Evolutionary conservation across 1,284 basidiomycete species (phyloP).

Genomic region (Clitocybe nebularis): DNA sequence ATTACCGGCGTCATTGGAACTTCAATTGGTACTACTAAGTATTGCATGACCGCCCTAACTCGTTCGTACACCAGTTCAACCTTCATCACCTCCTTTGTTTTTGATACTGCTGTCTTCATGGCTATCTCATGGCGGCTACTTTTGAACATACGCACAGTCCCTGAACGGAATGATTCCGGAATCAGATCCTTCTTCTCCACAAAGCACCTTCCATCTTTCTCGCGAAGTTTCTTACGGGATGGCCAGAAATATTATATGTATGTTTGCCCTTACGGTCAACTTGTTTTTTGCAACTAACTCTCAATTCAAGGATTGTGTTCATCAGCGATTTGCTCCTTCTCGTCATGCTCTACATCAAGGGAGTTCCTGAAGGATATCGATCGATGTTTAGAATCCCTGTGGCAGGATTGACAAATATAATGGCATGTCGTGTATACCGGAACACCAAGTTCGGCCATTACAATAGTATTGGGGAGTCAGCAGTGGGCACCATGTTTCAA

Average conservation of each 20-base stretch:
- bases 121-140: constrained; percentile 9
- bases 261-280: too few species aligned
- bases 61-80: constrained; percentile 1
- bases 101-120: constrained; percentile 9
- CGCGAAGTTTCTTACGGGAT: constrained; percentile 1
- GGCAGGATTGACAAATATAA: constrained; percentile 8
- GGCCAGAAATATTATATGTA: constrained; percentile 8
- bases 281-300: too few species aligned
- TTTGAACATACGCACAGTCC: too few species aligned
- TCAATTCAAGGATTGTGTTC: too few species aligned
- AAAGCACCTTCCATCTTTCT: background rate
- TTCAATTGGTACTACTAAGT: background rate
- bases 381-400: constrained; percentile 2
- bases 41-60: background rate
- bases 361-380: constrained; percentile 1
- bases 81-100: background rate
- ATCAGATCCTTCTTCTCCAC: background rate
- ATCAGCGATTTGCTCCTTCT: constrained; percentile 8
- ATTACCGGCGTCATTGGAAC: background rate
- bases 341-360: background rate
- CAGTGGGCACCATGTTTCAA: too few species aligned
- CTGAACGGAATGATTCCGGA: background rate
- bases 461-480: too few species aligned
- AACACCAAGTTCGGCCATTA: constrained; percentile 10
- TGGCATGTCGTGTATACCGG: constrained; percentile 12